Conservation (phyloP, 2,329 filamentous ascomycete species). For the Xylariaceae sp. region DNA sequence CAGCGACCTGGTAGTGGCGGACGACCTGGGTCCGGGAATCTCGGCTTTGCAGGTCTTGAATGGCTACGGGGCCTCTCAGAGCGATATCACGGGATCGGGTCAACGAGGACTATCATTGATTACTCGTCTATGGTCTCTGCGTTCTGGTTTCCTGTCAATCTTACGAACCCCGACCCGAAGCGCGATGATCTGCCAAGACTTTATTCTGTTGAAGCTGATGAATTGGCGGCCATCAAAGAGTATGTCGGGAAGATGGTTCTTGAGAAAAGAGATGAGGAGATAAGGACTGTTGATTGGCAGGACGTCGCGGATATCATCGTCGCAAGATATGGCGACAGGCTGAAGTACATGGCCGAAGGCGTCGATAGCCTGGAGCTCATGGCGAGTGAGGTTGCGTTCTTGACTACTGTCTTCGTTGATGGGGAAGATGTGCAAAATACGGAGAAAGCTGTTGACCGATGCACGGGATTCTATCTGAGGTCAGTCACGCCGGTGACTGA, state of each 20-base stretch:
- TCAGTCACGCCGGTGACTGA: conserved; percentile 33
- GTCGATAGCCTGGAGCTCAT: conserved; percentile 29
- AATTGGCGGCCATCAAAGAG: conserved; percentile 34
- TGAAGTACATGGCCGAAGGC: conserved; percentile 39
- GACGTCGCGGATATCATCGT: conserved; percentile 62
- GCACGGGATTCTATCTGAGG: conserved; percentile 42
- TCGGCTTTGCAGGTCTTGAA: conserved; percentile 29
- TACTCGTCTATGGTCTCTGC: conserved; percentile 50
- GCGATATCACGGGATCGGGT: conserved; percentile 44
- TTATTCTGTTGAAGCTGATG: conserved; percentile 23
- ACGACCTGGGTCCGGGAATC: conserved; percentile 1
- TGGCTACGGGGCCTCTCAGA: conserved; percentile 40
- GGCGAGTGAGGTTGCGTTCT: conserved; percentile 33
- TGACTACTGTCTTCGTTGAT: conserved; percentile 43
- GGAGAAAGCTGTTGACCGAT: conserved; percentile 39
- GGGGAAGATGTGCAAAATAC: conserved; percentile 25
- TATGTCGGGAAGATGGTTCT: conserved; percentile 41
- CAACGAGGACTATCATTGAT: conserved; percentile 40
- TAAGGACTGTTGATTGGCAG: conserved; percentile 58
- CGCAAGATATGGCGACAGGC: conserved; percentile 53
- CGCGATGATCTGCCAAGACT: conserved; percentile 34
- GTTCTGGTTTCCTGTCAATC: conserved; percentile 48
- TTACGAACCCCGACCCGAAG: conserved; percentile 38
- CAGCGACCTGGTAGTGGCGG: conserved; percentile 22
- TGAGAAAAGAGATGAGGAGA: conserved; percentile 29